Evolutionary conservation across 257 asterid species (phyloP).

Genomic region (Jasminum sambac): DNA sequence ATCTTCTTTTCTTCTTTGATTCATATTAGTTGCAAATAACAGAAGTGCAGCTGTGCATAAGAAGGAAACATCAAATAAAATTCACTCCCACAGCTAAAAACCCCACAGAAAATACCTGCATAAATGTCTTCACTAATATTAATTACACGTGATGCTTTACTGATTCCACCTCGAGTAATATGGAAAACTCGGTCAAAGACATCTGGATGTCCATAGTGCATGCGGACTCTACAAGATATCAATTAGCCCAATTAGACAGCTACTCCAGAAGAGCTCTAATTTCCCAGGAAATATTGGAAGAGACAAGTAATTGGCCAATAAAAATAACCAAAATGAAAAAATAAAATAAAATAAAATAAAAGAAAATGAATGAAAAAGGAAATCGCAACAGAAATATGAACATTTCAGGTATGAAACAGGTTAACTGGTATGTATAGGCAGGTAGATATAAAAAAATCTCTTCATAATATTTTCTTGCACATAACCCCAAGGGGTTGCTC

Average conservation of each 20-base stretch:
- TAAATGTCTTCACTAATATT: constrained; percentile 96
- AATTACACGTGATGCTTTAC: constrained; percentile 95
- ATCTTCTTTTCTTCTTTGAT: no score
- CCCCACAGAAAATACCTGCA: constrained; percentile 59
- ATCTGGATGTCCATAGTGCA: constrained; percentile 99
- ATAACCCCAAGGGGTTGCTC: no score
- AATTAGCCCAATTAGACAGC: constrained; percentile 15
- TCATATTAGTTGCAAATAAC: no score
- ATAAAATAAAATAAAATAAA: no score
- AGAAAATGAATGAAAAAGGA: no score
- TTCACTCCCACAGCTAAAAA: neutral
- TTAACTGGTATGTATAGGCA: constrained; percentile 13
- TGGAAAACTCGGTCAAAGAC: constrained; percentile 93
- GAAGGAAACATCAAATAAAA: constrained; percentile 2
- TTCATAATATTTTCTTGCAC: constrained; percentile 17
- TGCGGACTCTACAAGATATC: constrained; percentile 75
- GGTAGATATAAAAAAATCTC: neutral
- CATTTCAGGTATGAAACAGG: constrained; percentile 9
- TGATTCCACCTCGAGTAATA: constrained; percentile 95
- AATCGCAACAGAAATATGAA: constrained; percentile 16
- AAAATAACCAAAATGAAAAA: no score
- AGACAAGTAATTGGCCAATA: constrained; percentile 1
- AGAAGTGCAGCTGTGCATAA: neutral
- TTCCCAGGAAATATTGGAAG: neutral
- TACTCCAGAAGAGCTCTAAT: neutral